Base-by-base conservation (phyloP, 139 green algal species). In the Chlamydomonas schloesseri region DNA sequence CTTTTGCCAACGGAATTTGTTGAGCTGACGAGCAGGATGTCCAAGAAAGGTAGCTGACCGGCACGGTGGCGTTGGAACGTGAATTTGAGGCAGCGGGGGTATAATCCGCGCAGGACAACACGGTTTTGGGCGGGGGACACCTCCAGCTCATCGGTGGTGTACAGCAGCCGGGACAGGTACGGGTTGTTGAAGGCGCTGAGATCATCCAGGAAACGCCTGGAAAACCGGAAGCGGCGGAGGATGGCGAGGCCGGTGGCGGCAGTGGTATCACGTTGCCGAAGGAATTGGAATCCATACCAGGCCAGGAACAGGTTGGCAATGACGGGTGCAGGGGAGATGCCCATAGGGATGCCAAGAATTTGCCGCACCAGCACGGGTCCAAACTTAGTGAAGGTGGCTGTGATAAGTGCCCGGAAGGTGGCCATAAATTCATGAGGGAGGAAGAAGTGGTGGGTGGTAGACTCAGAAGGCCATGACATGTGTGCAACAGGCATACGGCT, bases 261-360 rank as follows among this genome's bases (percentile, higher is more conserved):
- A 23, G 26, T 17, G 26, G 62, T 33, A 23, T 18, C 23, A 3
- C 26, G 26, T 23, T 68, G 73, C 9, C 10, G 3, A 20, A 68
- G 53, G 50, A 68, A 68, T 0, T 34, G 3, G 70, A 47, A 73
- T 29, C 50, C 68, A n/a, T 50, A 58, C 70, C 70, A 68, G 3
- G n/a, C 73, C 13, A 81, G 53, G 73, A 81, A 81, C 4, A 81
- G 31, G 31, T 81, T 68, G 23, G 73, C 73, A 21, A 81, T 81
- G 73, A 36, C 53, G 8, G 73, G 73, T 1, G 73, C 73, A 2
- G 73, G 73, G 23, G 73, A 15, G 47, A 79, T 79, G 53, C 53
- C 73, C 73, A 69, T 69, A 20, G 73, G 73, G 47, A 79, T 79
- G 13, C 72, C 72, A 13, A 29, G 46, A 14, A 65, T 28, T 29